Evolutionary conservation across 306 rosid genomes (phyloP), one percentile per base, ranked within the genome.

Genomic region (Quercus wislizeni): DNA sequence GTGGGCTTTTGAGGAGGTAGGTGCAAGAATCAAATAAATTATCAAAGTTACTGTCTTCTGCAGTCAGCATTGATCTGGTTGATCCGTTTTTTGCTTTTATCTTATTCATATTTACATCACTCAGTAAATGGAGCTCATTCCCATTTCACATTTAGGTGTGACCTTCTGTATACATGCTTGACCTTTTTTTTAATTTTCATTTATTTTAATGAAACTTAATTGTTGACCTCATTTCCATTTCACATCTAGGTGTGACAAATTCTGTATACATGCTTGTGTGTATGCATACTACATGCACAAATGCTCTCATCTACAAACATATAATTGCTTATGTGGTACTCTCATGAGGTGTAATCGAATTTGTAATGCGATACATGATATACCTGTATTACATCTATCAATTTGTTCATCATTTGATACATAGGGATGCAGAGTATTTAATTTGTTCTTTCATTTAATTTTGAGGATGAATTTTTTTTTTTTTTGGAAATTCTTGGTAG

Each of bases 1-100:
- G 57, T 95, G 99, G 99, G 91, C 88, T 80, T 89, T 87, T 82
- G 99, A 95, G 87, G 98, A 95, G 96, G 99, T 93, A 79, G 69
- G 87, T 65, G 77, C 79, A 79, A 78, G 65, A 74, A 69, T 69
- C 74, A 27, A 68, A 69, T 76, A 76, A 49, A 61, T 68, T 74
- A 35, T 61, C 59, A 69, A 61, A 58, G 49, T 74, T 80, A 23
- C 43, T 51, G 69, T 59, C 63, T 9, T 69, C 23, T 15, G 49
- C 30, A 20, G 52, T 67, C 75, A 69, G 74, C 49, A 49, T 41
- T 78, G 28, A 31, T 55, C 54, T 80, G n/a, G 63, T 73, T 64
- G 55, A 9, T 62, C 74, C 51, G 23, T 4, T 35, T 51, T 28
- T 71, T 55, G 6, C 55, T 31, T 6, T 56, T 80, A 21, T 13